Evolutionary conservation across 768 basidiomycete genomes (phyloP).

Genomic region (Kwoniella pini): DNA sequence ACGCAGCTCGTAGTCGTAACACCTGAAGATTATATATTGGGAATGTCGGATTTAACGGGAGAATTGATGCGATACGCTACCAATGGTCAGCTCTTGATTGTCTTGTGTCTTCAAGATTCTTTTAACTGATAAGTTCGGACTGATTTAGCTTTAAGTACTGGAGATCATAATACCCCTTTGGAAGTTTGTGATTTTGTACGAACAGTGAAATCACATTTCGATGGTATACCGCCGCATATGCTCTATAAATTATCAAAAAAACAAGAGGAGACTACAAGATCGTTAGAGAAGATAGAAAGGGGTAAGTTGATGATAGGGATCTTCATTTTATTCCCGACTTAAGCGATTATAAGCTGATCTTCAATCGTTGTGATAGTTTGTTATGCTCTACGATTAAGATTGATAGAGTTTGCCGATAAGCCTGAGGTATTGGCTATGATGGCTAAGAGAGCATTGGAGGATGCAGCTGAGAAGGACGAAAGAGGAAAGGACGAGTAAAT

Average conservation of each 20-base stretch:
- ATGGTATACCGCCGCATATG: slow-evolving; percentile 63
- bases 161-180: slow-evolving; percentile 50
- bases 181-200: slow-evolving; percentile 54
- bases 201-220: slow-evolving; percentile 63
- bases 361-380: slow-evolving; percentile 36
- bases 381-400: slow-evolving; percentile 48
- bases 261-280: slow-evolving; percentile 78
- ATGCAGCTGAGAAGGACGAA: slow-evolving; percentile 27
- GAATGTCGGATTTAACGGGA: slow-evolving; percentile 90
- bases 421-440: slow-evolving; percentile 51
- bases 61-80: slow-evolving; percentile 97
- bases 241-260: slow-evolving; percentile 68
- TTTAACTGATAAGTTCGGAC: neutral
- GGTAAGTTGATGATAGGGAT: slow-evolving; percentile 68
- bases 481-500: slow-evolving; percentile 11
- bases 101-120: neutral
- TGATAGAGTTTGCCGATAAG: slow-evolving; percentile 52
- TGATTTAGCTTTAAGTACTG: slow-evolving; percentile 46
- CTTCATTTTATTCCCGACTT: too few relatives aligned
- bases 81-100: slow-evolving; percentile 59
- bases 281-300: slow-evolving; percentile 92
- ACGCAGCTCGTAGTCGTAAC: slow-evolving; percentile 73
- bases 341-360: neutral
- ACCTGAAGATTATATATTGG: slow-evolving; percentile 82
- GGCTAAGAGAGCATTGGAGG: slow-evolving; percentile 52